Conservation (phyloP, 305 asterid genomes). For the Fraxinus velutina region DNA sequence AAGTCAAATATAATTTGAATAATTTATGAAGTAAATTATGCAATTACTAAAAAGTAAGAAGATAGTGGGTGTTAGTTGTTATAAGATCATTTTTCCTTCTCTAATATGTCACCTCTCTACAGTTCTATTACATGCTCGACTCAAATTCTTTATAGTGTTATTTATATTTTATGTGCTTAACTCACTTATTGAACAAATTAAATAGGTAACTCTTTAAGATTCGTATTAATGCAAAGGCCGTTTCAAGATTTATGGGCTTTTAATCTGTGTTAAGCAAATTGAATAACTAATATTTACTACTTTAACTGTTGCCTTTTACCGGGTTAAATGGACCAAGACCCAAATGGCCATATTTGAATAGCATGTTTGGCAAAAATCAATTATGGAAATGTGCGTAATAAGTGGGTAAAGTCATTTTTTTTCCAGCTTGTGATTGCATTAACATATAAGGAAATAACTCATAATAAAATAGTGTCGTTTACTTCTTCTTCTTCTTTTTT, state of each 20-base stretch:
- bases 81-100: slow-evolving; percentile 15
- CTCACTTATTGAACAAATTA: background rate
- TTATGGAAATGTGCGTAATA: background rate
- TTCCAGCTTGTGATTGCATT: background rate
- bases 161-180: background rate
- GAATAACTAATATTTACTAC: background rate
- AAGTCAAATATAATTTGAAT: background rate
- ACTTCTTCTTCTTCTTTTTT: too few relatives aligned
- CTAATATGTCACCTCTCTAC: slow-evolving; percentile 14
- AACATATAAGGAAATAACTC: background rate
- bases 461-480: background rate
- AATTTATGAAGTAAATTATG: too few relatives aligned
- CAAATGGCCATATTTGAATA: background rate
- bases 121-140: background rate
- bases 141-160: background rate
- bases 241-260: background rate
- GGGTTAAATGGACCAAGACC: background rate
- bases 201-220: background rate
- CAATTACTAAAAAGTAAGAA: too few relatives aligned
- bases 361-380: background rate
- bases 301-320: background rate
- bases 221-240: background rate
- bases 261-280: background rate
- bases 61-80: slow-evolving; percentile 10
- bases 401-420: background rate